Base-by-base conservation (phyloP, 768 basidiomycete species). In the Suillus decipiens region DNA sequence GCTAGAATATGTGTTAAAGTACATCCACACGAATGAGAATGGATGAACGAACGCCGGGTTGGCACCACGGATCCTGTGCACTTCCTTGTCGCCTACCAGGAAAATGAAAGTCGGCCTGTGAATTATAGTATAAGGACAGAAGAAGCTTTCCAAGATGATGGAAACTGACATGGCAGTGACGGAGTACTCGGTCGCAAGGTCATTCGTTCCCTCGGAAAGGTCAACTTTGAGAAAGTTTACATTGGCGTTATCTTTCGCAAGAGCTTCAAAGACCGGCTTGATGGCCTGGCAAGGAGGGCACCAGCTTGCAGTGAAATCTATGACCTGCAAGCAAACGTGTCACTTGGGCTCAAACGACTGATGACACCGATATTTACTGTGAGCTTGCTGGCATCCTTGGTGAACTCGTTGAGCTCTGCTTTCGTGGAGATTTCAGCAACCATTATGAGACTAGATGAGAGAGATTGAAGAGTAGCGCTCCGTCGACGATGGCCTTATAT, bases 151-250 rank as follows among this genome's bases (percentile, higher is more conserved):
- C 47, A 22, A 56, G 19, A 42, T 37, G 14, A 66, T 61, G 34
- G 41, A 9, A 28, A 69, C 85, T 68, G 66, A 90, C 92, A 95
- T 95, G 0, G 92, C 92, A 31, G 85, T 76, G 63, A 95, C 81
- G 5, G 75, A 75, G 71, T 92, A 92, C 47, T 76, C 57, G 36
- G 77, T 70, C 9, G 93, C 86, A 33, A 95, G 87, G 48, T 93
- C 92, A 66, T 68, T 74, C 22, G 86, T 87, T 56, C 82, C 83
- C 67, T 93, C 92, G 9, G 36, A 36, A 19, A 92, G 87, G 69
- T 93, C 91, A 67, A 88, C 90, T 72, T 95, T 95, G 70, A 94
- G 72, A 77, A 95, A 95, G 74, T 91, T 91, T 63, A 89, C 92
- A 57, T 82, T 80, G 28, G 77, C 78, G 71, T 90, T 87, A 68